Percentiles rank a stretch among this genome's conserved stretches.
Evolutionary conservation across 2,329 filamentous ascomycete species (phyloP).

Genomic region (Aspergillus intermedius): DNA sequence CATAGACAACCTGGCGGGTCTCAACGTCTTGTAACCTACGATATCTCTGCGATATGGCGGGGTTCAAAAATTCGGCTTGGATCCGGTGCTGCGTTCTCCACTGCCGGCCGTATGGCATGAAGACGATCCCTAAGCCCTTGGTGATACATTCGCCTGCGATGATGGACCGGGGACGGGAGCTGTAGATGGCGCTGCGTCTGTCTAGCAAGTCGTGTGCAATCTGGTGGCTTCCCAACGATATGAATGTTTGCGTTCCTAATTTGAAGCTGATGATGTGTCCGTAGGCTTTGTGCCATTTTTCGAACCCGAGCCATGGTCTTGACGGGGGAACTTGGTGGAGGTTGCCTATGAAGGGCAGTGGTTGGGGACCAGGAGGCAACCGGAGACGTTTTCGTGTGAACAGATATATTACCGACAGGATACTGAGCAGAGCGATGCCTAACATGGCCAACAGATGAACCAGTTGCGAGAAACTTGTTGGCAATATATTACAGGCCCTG

Average conservation of each 20-base stretch:
- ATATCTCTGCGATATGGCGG: slow-evolving; percentile 29
- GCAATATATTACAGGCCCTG: no score
- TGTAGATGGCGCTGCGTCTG: slow-evolving; percentile 48
- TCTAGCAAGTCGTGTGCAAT: slow-evolving; percentile 51
- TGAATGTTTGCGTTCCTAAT: slow-evolving; percentile 25
- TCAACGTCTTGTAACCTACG: slow-evolving; percentile 42
- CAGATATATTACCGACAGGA: not conserved
- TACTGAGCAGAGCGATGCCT: not conserved
- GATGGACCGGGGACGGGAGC: slow-evolving; percentile 45
- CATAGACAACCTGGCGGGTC: slow-evolving; percentile 39
- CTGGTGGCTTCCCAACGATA: slow-evolving; percentile 44
- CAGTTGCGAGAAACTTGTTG: no score
- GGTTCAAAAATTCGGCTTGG: slow-evolving; percentile 28
- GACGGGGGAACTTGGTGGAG: slow-evolving; percentile 23
- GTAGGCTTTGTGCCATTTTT: slow-evolving; percentile 28
- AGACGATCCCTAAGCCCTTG: slow-evolving; percentile 34
- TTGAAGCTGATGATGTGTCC: slow-evolving; percentile 28
- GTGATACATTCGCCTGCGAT: slow-evolving; percentile 42
- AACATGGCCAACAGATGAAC: not conserved
- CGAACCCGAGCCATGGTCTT: slow-evolving; percentile 20
- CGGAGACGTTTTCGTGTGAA: not conserved
- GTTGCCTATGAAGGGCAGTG: slow-evolving; percentile 28
- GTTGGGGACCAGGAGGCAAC: slow-evolving; percentile 22
- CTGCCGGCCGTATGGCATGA: slow-evolving; percentile 38
- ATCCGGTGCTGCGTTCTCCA: slow-evolving; percentile 37